phyloP scores from a whole-genome alignment of 2,329 filamentous ascomycete species.

The Colletotrichum liriopes region DNA sequence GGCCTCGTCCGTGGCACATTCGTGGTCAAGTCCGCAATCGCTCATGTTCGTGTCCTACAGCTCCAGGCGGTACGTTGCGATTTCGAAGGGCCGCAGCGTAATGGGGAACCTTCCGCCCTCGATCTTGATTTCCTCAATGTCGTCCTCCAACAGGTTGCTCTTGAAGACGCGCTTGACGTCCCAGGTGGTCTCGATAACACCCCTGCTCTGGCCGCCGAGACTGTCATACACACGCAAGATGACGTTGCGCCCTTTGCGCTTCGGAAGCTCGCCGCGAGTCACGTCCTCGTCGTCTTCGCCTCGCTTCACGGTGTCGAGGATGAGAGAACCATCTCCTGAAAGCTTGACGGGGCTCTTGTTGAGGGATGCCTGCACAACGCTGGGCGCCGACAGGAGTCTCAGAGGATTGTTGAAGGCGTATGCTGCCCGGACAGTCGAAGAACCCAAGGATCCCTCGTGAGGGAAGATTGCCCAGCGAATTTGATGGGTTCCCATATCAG shows the following conservation, averaged over 20 bases:
- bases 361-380: constrained; percentile 47
- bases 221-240: constrained; percentile 91
- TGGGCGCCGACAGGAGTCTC: constrained; percentile 63
- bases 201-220: constrained; percentile 84
- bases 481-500: constrained; percentile 91
- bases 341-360: constrained; percentile 73
- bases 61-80: constrained; percentile 82
- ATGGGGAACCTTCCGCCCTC: constrained; percentile 70
- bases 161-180: constrained; percentile 84
- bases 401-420: constrained; percentile 93
- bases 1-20: not conserved
- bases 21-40: constrained; percentile 26
- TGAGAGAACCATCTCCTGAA: constrained; percentile 75
- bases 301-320: constrained; percentile 93
- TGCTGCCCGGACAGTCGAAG: constrained; percentile 84
- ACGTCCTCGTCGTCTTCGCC: constrained; percentile 90
- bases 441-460: constrained; percentile 80
- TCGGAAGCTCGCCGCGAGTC: constrained; percentile 72
- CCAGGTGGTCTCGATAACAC: constrained; percentile 77
- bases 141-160: constrained; percentile 91
- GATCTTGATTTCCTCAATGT: constrained; percentile 76
- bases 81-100: constrained; percentile 84
- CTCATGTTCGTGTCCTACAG: constrained; percentile 54
- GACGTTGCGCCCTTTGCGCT: constrained; percentile 81
- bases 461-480: constrained; percentile 95